Evolutionary conservation across 306 rosid genomes (phyloP).

Genomic region (Fragaria ananassa): DNA sequence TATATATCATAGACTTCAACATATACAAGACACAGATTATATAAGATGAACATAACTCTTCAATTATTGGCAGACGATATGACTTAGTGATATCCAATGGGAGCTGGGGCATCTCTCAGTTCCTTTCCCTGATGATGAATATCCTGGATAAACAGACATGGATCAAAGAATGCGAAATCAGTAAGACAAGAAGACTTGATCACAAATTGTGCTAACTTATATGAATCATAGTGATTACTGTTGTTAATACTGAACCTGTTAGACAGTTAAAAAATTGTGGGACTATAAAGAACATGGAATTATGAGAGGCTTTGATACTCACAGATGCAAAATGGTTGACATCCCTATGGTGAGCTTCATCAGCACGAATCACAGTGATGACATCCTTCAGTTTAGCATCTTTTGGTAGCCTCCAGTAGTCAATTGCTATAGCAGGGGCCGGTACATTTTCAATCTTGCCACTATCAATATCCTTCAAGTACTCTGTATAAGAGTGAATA

Average conservation of each 20-base stretch:
- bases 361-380: conserved; percentile 72
- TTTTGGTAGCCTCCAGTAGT: conserved; percentile 75
- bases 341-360: conserved; percentile 78
- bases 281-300: neutral
- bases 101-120: conserved; percentile 73
- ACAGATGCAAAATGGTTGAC: conserved; percentile 83
- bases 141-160: conserved; percentile 44
- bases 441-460: conserved; percentile 64
- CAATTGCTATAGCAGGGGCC: conserved; percentile 80
- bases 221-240: neutral
- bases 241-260: neutral
- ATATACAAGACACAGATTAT: neutral
- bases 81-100: conserved; percentile 55
- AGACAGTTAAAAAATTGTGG: neutral
- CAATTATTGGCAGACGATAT: neutral
- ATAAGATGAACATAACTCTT: neutral
- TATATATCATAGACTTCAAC: neutral
- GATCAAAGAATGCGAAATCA: neutral
- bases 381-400: conserved; percentile 70
- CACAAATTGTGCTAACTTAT: neutral
- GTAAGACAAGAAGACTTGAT: neutral
- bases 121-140: conserved; percentile 65
- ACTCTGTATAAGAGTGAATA: conserved; percentile 55
- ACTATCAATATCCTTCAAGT: conserved; percentile 47
- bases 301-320: conserved; percentile 24